Evolutionary conservation across 495 filamentous ascomycete species (phyloP), one percentile per base, ranked within the genome.

Genomic region (Apiosordaria backusii): DNA sequence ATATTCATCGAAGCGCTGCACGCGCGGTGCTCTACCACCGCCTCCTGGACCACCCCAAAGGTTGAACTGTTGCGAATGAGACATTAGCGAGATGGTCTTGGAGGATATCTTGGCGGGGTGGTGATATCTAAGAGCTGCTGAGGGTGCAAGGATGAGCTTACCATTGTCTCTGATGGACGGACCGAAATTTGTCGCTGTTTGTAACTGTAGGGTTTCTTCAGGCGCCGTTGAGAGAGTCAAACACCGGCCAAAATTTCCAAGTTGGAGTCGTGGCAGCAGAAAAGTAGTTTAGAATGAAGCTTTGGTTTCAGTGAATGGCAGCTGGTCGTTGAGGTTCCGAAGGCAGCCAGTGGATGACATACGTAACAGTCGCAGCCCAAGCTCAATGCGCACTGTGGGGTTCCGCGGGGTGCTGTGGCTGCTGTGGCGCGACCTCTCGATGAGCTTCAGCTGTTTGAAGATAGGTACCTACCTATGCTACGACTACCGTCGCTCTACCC

Each of bases 1-100:
- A 77, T 95, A 97, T 77, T 97, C 96, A 78, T 99, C 93, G 80
- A 98, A 99, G 62, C 94, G 92, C 61, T 79, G 80, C 19, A 73
- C 65, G 27, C 67, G 68, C 2, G 63, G 62, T 7, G 57, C 69
- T 19, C 76, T 70, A 50, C 81, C 85, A 71, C 82, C 86, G 50
- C 77, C 80, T 45, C 35, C 35, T 7, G 10, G 16, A 29, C 68
- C 52, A 64, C 70, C 76, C 63, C 70, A 75, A 13, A 75, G 67
- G 63, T 74, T 72, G 64, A 70, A 76, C 74, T 77, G 70, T 15
- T 45, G 7, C 55, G 50, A 57, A 13, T 21, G 16, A 57, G 45
- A 50, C 55, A 67, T 76, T 25, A 75, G 68, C 53, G 63, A 52
- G n/a, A 40, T 50, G 29, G 57, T 60, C 25, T 66, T 24, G 29